These are phyloP conservation scores for Brassica rapa DNA, from an alignment of 345 rosid genomes.

Conservation along the genomic window DNA sequence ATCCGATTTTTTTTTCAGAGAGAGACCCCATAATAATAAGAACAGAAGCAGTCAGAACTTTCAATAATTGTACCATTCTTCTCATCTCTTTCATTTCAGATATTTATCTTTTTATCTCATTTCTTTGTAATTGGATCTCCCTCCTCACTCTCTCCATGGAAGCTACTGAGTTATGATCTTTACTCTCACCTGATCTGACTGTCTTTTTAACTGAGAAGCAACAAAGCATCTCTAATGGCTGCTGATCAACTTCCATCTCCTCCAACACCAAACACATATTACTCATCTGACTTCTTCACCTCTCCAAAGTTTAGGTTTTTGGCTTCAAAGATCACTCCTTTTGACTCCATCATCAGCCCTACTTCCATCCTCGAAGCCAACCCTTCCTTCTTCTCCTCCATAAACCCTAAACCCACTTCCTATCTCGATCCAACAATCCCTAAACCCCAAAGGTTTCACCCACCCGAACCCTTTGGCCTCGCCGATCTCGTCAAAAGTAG, in stretches of 20 bases:
- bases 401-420: conserved; percentile 21
- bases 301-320: conserved; percentile 63
- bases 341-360: conserved; percentile 56
- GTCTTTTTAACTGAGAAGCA: conserved; percentile 38
- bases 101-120: background rate
- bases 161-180: conserved; percentile 45
- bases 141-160: conserved; percentile 28
- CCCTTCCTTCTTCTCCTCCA: conserved; percentile 47
- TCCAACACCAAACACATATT: conserved; percentile 28
- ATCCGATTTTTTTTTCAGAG: background rate
- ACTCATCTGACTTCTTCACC: conserved; percentile 48
- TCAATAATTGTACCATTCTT: conserved; percentile 31
- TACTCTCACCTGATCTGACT: conserved; percentile 13
- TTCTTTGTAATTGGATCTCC: background rate
- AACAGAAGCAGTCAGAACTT: conserved; percentile 20
- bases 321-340: conserved; percentile 43
- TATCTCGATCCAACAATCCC: conserved; percentile 29
- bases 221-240: conserved; percentile 54
- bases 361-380: conserved; percentile 61
- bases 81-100: background rate
- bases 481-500: conserved; percentile 54
- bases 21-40: conserved; percentile 12
- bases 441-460: conserved; percentile 42
- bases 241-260: conserved; percentile 55
- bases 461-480: conserved; percentile 55